phyloP scores from a whole-genome alignment of 768 basidiomycete species.

The Lentinula lateritia region DNA sequence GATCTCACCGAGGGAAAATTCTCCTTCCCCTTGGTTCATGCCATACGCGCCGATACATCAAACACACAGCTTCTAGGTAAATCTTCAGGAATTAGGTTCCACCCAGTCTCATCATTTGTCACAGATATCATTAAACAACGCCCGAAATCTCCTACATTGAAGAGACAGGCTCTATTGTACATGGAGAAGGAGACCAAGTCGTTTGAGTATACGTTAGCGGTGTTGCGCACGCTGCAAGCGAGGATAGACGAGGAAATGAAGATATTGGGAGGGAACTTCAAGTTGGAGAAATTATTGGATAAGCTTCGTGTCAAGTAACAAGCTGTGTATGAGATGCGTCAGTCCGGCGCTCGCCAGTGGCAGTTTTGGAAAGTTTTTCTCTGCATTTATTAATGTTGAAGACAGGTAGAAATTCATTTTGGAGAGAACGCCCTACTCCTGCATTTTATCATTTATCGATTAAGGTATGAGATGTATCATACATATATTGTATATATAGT shows the following conservation, averaged over 20 bases:
- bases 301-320: neutral
- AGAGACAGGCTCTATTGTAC: conserved; percentile 74
- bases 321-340: neutral
- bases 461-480: neutral
- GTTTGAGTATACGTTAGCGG: conserved; percentile 79
- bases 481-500: neutral
- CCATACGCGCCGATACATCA: conserved; percentile 69
- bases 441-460: no score
- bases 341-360: no score
- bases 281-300: conserved; percentile 1
- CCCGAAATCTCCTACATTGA: conserved; percentile 75
- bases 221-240: conserved; percentile 58
- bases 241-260: conserved; percentile 4
- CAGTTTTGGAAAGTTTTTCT: no score
- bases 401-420: no score
- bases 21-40: conserved; percentile 92
- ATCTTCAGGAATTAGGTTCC: neutral
- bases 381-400: no score
- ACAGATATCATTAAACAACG: conserved; percentile 77
- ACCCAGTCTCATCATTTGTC: neutral
- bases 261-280: neutral
- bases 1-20: conserved; percentile 97
- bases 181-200: conserved; percentile 72
- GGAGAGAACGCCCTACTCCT: no score
- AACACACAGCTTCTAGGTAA: conserved; percentile 70